phyloP scores from a whole-genome alignment of 2,329 filamentous ascomycete species.

The Neophaeococcomyces aloes region DNA sequence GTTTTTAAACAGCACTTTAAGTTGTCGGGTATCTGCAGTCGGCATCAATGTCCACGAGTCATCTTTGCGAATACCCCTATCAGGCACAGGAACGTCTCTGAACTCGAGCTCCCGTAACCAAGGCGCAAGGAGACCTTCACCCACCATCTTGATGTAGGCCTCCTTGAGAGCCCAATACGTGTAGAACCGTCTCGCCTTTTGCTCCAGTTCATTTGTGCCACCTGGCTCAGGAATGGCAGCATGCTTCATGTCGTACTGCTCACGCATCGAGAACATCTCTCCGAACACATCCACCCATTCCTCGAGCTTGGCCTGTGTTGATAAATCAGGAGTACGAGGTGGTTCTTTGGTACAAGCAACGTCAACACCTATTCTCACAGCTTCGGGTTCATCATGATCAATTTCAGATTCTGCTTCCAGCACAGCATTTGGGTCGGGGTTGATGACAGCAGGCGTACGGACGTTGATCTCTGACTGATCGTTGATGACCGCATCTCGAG shows the following conservation, averaged over 20 bases:
- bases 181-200: slow-evolving; percentile 52
- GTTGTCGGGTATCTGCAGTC: not conserved
- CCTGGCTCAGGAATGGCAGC: slow-evolving; percentile 10
- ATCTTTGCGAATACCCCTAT: not conserved
- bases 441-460: not conserved
- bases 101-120: slow-evolving; percentile 55
- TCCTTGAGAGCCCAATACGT: slow-evolving; percentile 57
- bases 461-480: not conserved
- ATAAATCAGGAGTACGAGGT: slow-evolving; percentile 35
- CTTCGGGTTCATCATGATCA: slow-evolving; percentile 6
- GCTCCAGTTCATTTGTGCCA: slow-evolving; percentile 30
- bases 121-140: slow-evolving; percentile 50
- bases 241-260: slow-evolving; percentile 45
- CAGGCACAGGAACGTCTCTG: slow-evolving; percentile 44
- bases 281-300: slow-evolving; percentile 51
- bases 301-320: slow-evolving; percentile 41
- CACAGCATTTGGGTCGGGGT: slow-evolving; percentile 4
- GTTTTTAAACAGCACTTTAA: not conserved
- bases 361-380: slow-evolving; percentile 43
- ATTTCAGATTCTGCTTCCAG: slow-evolving; percentile 2
- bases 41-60: slow-evolving; percentile 3
- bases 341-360: slow-evolving; percentile 53
- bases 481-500: not conserved
- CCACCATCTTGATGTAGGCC: slow-evolving; percentile 57
- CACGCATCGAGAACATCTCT: slow-evolving; percentile 48